Conservation (phyloP, 225 moss, liverwort and hornwort genomes). For the Asterella californica region DNA sequence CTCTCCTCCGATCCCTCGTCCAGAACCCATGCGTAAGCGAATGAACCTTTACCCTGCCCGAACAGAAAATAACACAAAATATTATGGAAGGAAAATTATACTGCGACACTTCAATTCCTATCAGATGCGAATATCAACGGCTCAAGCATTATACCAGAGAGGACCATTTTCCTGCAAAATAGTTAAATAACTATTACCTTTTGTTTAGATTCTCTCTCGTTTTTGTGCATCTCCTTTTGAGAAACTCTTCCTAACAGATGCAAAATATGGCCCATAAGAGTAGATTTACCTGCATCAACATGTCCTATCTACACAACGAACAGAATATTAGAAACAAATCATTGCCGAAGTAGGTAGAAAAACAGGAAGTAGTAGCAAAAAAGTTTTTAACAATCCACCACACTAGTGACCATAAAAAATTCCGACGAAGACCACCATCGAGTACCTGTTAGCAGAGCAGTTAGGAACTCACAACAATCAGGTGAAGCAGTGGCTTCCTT, state of each 20-base stretch:
- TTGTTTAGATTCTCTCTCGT: constrained; percentile 90
- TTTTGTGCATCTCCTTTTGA: constrained; percentile 92
- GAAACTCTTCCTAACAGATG: constrained; percentile 87
- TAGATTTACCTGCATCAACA: constrained; percentile 96
- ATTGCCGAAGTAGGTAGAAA: too few relatives aligned
- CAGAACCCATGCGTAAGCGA: constrained; percentile 92
- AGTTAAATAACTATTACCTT: constrained; percentile 46
- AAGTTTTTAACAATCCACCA: not conserved
- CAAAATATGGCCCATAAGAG: constrained; percentile 89
- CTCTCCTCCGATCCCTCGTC: constrained; percentile 99
- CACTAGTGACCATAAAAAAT: not conserved
- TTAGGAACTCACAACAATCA: constrained; percentile 68
- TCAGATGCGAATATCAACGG: not conserved
- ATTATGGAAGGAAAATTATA: not conserved
- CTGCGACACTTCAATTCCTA: not conserved
- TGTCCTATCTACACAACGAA: constrained; percentile 70
- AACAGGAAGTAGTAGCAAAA: not conserved
- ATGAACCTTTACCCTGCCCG: constrained; percentile 94
- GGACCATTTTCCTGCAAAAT: not conserved
- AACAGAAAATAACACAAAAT: not conserved
- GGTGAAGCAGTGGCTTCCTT: constrained; percentile 74
- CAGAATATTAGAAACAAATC: not conserved
- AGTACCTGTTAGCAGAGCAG: not conserved
- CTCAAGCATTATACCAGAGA: not conserved
- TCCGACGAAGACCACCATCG: not conserved